phyloP scores from a whole-genome alignment of 495 filamentous ascomycete genomes.

The Hypoxylon intermedium region DNA sequence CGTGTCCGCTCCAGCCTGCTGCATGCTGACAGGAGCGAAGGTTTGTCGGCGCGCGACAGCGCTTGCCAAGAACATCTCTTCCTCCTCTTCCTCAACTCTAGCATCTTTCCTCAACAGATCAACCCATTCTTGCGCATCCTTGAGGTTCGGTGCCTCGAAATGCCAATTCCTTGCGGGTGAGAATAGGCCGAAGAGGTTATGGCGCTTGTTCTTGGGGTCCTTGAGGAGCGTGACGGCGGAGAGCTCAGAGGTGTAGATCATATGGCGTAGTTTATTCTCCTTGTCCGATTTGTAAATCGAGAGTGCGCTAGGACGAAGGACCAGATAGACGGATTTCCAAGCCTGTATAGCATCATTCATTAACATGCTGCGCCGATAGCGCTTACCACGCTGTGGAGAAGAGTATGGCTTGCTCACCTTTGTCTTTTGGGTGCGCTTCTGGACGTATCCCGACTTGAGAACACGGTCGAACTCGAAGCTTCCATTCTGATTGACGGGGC shows the following conservation, averaged over 20 bases:
- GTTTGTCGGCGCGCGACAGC: conserved; percentile 55
- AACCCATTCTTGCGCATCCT: conserved; percentile 88
- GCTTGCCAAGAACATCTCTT: conserved; percentile 75
- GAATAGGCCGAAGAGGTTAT: conserved; percentile 91
- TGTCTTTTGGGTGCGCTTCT: conserved; percentile 89
- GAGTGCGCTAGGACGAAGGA: conserved; percentile 89
- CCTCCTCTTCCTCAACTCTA: conserved; percentile 83
- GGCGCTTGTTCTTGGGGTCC: conserved; percentile 80
- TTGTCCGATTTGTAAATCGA: conserved; percentile 94
- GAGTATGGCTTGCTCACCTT: conserved; percentile 66
- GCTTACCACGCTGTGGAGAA: background rate
- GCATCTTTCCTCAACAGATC: conserved; percentile 79
- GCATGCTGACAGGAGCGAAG: conserved; percentile 34
- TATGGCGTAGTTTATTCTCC: conserved; percentile 85
- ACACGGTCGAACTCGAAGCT: conserved; percentile 95
- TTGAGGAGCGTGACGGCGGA: conserved; percentile 88
- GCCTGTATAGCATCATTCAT: conserved; percentile 57
- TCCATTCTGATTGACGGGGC: conserved; percentile 89
- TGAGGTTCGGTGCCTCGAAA: conserved; percentile 73
- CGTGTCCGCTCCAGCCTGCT: conserved; percentile 10
- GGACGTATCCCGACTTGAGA: conserved; percentile 82
- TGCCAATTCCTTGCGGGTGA: conserved; percentile 90
- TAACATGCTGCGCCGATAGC: conserved; percentile 30
- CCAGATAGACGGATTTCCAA: conserved; percentile 90
- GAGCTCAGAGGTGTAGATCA: conserved; percentile 85